Evolutionary conservation across 1,284 basidiomycete species (phyloP).

Genomic region (Ganoderma sp.): DNA sequence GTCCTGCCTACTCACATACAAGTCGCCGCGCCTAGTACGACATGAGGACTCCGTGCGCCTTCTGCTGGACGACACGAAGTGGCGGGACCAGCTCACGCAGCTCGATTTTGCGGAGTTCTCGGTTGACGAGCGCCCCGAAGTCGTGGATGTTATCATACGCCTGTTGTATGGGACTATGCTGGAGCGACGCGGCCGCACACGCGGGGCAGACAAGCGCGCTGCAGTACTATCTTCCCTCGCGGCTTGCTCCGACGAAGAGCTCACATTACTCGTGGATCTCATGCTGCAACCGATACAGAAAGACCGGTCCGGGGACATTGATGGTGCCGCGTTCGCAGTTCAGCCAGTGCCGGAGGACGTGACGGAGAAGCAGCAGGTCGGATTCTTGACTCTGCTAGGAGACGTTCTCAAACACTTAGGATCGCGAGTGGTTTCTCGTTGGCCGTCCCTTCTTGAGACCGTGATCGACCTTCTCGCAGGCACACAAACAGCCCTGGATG

Average conservation of each 20-base stretch:
- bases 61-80: constrained; percentile 86
- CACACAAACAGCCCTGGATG: constrained; percentile 64
- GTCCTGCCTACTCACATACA: constrained; percentile 86
- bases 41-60: constrained; percentile 73
- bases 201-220: constrained; percentile 76
- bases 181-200: constrained; percentile 76
- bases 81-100: constrained; percentile 86
- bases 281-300: constrained; percentile 85
- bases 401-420: constrained; percentile 85
- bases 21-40: constrained; percentile 67
- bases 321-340: constrained; percentile 32
- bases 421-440: constrained; percentile 68
- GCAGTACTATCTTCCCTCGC: constrained; percentile 81
- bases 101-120: constrained; percentile 75
- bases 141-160: constrained; percentile 80
- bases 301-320: constrained; percentile 32
- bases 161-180: constrained; percentile 91
- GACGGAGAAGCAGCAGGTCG: constrained; percentile 77
- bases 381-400: constrained; percentile 84
- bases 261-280: constrained; percentile 82
- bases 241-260: constrained; percentile 76
- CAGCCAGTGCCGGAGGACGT: constrained; percentile 42
- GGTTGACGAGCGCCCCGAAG: constrained; percentile 63
- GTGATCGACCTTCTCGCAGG: constrained; percentile 69
- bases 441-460: constrained; percentile 76